Conservation (phyloP, 1,284 basidiomycete species). For the Rhodotorula sp. region DNA sequence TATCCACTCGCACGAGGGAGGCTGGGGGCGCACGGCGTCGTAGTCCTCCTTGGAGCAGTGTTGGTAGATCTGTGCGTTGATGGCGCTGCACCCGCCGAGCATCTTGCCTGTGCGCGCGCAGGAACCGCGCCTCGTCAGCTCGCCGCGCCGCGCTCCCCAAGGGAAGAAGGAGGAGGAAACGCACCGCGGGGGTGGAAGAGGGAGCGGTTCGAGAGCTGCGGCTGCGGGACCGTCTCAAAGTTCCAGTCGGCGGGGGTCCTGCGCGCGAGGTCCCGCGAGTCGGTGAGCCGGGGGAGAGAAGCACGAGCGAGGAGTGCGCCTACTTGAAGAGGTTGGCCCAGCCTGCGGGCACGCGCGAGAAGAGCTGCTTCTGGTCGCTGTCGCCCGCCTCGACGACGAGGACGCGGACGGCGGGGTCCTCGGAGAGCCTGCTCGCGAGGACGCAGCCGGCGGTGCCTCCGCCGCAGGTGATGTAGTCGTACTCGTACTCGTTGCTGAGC, state of each 20-base stretch:
- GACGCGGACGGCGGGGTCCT: slow-evolving; percentile 24
- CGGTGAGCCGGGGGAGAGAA: background rate
- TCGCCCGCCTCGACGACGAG: slow-evolving; percentile 35
- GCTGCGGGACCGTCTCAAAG: slow-evolving; percentile 14
- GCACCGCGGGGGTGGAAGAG: slow-evolving; percentile 47
- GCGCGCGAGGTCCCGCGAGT: background rate
- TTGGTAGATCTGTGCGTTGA: slow-evolving; percentile 47
- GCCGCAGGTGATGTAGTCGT: slow-evolving; percentile 24
- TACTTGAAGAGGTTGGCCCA: slow-evolving; percentile 35
- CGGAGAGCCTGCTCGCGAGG: slow-evolving; percentile 28
- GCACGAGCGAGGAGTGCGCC: background rate
- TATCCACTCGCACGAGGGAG: too few species aligned
- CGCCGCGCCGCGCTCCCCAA: background rate
- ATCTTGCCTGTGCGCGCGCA: slow-evolving; percentile 44
- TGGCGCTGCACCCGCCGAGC: slow-evolving; percentile 51
- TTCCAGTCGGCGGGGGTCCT: slow-evolving; percentile 26
- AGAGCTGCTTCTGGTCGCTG: slow-evolving; percentile 31
- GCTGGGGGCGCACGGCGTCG: slow-evolving; percentile 42
- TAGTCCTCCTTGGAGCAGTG: slow-evolving; percentile 51
- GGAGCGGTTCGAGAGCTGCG: slow-evolving; percentile 40
- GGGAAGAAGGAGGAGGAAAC: background rate
- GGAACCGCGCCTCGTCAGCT: background rate
- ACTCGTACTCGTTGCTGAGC: background rate
- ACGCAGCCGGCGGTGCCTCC: slow-evolving; percentile 36
- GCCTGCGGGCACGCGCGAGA: slow-evolving; percentile 25